Base-by-base conservation (phyloP, 2,329 filamentous ascomycete genomes). In the Aureobasidium zeae region DNA sequence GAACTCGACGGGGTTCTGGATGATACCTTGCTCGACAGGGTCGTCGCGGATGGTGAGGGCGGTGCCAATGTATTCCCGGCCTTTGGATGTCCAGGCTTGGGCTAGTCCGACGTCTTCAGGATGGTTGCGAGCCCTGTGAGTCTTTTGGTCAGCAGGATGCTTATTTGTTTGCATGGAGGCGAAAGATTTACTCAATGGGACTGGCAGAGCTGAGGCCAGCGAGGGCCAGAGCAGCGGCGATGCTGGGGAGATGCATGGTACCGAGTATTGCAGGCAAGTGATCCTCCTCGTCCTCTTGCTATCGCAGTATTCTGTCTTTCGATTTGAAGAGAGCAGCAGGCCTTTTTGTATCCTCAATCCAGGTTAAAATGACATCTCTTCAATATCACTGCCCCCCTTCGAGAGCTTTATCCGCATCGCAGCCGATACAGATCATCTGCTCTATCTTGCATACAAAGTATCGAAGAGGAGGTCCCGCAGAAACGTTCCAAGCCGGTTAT, bases 61-160 rank as follows among this genome's bases (percentile, higher is more conserved):
- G 10, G 59, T 62, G 28, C 60, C 60, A 19, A 63, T 57, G 48
- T 59, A 63, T 3, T 49, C 49, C n/a, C 58, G 57, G 11, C 57
- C 58, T 34, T 50, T 49, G 28, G 37, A 41, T 3, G 37, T 41
- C 42, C 42, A 44, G 19, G 42, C 31, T 28, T 44, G 42, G 21
- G 29, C 28, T 24, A 44, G 42, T 22, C 30, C 42, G 22, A 15
- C 10, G 3, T 29, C 16, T 13, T 19, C 32, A 8, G 53, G 46
- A 6, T 48, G 22, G 22, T 25, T 25, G 22, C 22, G 22, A 25
- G 22, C 6, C 22, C 22, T 25, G 22, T 6, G 22, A n/a, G n/a
- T n/a, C n/a, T n/a, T n/a, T n/a, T n/a, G n/a, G n/a, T n/a, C n/a
- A n/a, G n/a, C n/a, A n/a, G n/a, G n/a, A n/a, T n/a, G n/a, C n/a